Base-by-base conservation (phyloP, 768 basidiomycete species). In the Boletus vermiculosoides region DNA sequence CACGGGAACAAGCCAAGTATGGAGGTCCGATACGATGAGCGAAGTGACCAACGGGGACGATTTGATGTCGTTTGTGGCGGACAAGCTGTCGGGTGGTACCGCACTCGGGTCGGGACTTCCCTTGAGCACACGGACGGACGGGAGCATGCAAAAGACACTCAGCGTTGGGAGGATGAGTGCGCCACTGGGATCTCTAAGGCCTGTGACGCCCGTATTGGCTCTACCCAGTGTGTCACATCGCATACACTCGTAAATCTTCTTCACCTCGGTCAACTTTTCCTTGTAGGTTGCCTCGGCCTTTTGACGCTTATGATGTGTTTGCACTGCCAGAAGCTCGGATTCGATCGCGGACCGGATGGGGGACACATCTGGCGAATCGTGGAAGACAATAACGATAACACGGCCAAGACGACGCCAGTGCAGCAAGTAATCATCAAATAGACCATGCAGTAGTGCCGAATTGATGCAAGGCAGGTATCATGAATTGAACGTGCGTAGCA, bases 1-100 rank as follows among this genome's bases (percentile, higher is more conserved):
- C 3, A 82, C 81, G 0, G 70, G 65, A 8, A 72, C 67, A 18
- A 69, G 65, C 88, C 88, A 89, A 5, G 71, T 65, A 5, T 69
- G 65, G 20, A 88, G 56, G 52, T 87, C 77, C 16, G 74, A 63
- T 13, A 62, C 49, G 44, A 86, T 70, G 16, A 83, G 68, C 4
- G 73, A 66, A 1, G 50, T 58, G 4, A 78, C 72, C 22, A 80
- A 64, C 1, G 53, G 52, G 4, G 69, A 64, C 18, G 71, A 59
- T 33, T 60, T 55, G 62, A 74, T 47, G 60, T 71, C 50, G 33
- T 4, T 39, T 42, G 52, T 18, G 3, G 31, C 28, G 40, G 52
- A 28, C 16, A 20, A 34, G 18, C 13, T 34, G 1, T 16, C 18
- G 23, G 42, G 16, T 18, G 48, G 45, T 2, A 58, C 11, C 31